These are phyloP conservation scores for Mariannaea elegans DNA, from an alignment of 2,329 filamentous ascomycete species.

Conservation along the genomic window DNA sequence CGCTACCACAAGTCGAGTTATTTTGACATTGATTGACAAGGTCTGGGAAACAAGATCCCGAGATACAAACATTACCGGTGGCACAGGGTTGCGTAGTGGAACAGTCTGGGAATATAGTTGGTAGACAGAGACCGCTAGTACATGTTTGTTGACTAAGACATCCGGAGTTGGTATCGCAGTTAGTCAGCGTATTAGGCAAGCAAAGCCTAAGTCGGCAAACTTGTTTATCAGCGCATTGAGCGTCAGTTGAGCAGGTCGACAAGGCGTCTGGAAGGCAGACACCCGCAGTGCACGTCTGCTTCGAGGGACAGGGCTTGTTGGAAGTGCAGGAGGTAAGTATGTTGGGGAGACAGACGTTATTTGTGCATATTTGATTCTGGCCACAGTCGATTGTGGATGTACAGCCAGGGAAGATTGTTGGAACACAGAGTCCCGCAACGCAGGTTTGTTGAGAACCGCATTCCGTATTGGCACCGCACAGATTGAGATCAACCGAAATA, in stretches of 20 bases:
- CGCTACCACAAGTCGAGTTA: neutral
- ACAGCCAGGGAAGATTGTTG: conserved; percentile 4
- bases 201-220: conserved; percentile 16
- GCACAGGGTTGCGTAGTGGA: neutral
- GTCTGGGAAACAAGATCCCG: conserved; percentile 9
- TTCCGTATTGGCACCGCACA: conserved; percentile 1
- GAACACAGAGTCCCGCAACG: conserved; percentile 2
- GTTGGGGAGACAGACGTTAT: conserved; percentile 11
- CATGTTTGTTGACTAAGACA: conserved; percentile 1
- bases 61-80: neutral
- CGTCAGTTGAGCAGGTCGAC: conserved; percentile 6
- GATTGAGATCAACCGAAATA: neutral
- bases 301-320: neutral
- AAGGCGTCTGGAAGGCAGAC: conserved; percentile 11
- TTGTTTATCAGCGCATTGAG: conserved; percentile 6
- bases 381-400: neutral
- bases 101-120: conserved; percentile 10
- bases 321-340: neutral
- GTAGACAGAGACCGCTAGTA: conserved; percentile 7
- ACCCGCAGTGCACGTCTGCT: conserved; percentile 9
- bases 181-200: neutral
- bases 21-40: conserved; percentile 1
- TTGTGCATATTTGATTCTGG: conserved; percentile 1
- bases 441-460: conserved; percentile 8
- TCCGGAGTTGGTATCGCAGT: neutral